Conservation (phyloP, 768 basidiomycete species). For the Leccinellum luteum region DNA sequence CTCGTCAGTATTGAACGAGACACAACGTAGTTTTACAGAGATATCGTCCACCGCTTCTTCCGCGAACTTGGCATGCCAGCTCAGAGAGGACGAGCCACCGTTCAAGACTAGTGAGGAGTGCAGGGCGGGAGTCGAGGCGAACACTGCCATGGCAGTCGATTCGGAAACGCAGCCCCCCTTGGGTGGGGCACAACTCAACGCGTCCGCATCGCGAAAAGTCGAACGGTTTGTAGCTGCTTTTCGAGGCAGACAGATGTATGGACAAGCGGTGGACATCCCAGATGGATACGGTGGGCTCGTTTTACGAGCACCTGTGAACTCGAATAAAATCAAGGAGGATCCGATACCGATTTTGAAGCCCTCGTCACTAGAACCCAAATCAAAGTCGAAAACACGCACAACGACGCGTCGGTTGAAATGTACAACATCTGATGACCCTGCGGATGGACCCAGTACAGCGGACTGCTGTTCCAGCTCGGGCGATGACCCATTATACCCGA, state of each 20-base stretch:
- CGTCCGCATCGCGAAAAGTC: background rate
- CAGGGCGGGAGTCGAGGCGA: background rate
- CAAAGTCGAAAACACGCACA: conserved; percentile 14
- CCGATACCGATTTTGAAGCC: conserved; percentile 2
- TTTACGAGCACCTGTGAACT: conserved; percentile 34
- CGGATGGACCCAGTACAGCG: conserved; percentile 22
- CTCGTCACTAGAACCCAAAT: conserved; percentile 2
- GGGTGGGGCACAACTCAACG: background rate
- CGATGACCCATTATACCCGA: conserved; percentile 1
- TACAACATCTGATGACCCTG: conserved; percentile 29
- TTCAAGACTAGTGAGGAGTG: background rate
- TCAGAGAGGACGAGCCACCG: background rate
- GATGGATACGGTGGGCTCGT: conserved; percentile 68
- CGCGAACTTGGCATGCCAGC: background rate
- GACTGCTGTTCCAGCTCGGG: conserved; percentile 15
- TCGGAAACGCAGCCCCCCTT: conserved; percentile 13
- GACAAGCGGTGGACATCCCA: conserved; percentile 59
- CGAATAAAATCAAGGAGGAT: conserved; percentile 17
- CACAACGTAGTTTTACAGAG: conserved; percentile 1
- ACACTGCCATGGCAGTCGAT: background rate
- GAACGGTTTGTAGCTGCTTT: conserved; percentile 56
- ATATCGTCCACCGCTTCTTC: conserved; percentile 7
- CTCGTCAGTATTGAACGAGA: conserved; percentile 8
- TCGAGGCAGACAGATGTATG: conserved; percentile 72
- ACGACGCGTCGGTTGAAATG: conserved; percentile 19